Base-by-base conservation (phyloP, 305 asterid species). In the Ajuga reptans region DNA sequence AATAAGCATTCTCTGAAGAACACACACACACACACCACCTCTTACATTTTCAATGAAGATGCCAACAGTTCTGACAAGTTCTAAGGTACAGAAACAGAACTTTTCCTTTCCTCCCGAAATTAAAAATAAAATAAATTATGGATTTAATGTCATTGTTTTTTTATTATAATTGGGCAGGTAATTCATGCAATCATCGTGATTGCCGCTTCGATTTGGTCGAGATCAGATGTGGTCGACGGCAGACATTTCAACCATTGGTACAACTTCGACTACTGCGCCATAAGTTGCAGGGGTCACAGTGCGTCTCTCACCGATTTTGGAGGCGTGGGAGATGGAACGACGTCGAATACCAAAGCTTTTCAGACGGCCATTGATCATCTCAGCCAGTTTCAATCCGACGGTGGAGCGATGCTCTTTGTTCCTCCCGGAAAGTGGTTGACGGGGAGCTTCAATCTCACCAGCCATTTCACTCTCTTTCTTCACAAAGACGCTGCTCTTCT, bases 351-450 rank as follows among this genome's bases (percentile, higher is more conserved):
- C 0, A 64, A 68, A 52, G 97, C 91, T 6, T 90, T 93, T 68
- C 80, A 75, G 79, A 68, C 84, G 3, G 99, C 97, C 69, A 37
- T 93, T 7, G 83, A 79, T 70, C 71, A 82, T 51, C 85, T 93
- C 50, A 55, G 89, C 70, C 87, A 73, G 72, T 90, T 69, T 33
- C 84, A 64, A 67, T 76, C 84, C 0, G 80, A 86, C 21, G 98
- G 98, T 2, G 97, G 99, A 27, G 79, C 97, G 6, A 58, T 84
- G 75, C 91, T 93, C 9, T 90, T 80, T 56, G 95, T 93, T 27
- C 97, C 99, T 5, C 84, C 95, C 0, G 99, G 97, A 10, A 90
- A 80, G 55, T 93, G 97, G 97, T 65, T 93, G 68, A 93, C 99
- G 0, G 96, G 95, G 9, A 93, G 89, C 81, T 90, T 93, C 65